Conservation (phyloP, 129 eudicot genomes). For the Tagetes erecta region DNA sequence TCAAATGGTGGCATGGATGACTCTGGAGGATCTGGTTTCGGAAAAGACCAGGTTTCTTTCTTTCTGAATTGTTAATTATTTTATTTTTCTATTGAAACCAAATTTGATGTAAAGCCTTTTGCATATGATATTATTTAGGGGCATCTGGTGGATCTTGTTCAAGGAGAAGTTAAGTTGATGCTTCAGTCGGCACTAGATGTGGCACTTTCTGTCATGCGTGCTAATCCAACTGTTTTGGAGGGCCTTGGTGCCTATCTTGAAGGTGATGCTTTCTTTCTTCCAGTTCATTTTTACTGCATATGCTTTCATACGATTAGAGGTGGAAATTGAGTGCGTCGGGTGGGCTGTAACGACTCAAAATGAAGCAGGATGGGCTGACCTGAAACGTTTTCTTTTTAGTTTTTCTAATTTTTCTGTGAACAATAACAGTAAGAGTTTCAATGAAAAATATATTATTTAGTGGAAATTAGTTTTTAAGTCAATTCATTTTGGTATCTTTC, state of each 20-base stretch:
- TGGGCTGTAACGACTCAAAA: background rate
- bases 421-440: background rate
- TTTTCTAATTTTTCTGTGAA: background rate
- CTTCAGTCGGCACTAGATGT: constrained; percentile 95
- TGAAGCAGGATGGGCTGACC: background rate
- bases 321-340: background rate
- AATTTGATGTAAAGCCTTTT: background rate
- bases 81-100: background rate
- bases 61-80: background rate
- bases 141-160: constrained; percentile 95
- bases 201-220: constrained; percentile 89
- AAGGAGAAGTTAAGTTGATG: constrained; percentile 77
- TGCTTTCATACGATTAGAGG: background rate
- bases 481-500: background rate
- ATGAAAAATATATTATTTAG: background rate
- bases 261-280: constrained; percentile 45
- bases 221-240: constrained; percentile 93
- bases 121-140: constrained; percentile 51
- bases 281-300: background rate
- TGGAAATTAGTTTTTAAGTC: background rate
- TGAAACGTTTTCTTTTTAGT: background rate
- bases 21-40: constrained; percentile 80
- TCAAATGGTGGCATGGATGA: constrained; percentile 96
- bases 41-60: constrained; percentile 77
- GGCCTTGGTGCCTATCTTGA: constrained; percentile 97